Conservation (phyloP, 2,329 filamentous ascomycete genomes). For the Phyllosticta paracitricarpa region DNA sequence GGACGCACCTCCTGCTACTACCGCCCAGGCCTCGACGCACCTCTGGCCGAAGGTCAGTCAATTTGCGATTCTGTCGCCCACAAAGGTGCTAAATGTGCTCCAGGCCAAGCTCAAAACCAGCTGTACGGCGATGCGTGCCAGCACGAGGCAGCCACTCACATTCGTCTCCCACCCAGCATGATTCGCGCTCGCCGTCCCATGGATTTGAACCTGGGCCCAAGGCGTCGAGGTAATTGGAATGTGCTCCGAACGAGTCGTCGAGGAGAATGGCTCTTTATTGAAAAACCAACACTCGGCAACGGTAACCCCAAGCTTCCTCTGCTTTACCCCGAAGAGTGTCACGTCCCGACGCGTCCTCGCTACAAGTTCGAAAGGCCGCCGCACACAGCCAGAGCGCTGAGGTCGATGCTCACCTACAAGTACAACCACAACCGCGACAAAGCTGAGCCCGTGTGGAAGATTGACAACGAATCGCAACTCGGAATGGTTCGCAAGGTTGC, state of each 20-base stretch:
- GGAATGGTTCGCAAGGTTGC: neutral
- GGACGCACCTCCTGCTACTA: too few relatives aligned
- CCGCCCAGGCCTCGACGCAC: too few relatives aligned
- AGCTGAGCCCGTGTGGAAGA: neutral
- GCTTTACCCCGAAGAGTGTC: neutral
- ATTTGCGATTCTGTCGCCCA: neutral
- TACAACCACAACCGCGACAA: neutral
- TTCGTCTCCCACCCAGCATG: too few relatives aligned
- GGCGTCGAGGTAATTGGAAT: too few relatives aligned
- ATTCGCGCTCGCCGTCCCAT: too few relatives aligned
- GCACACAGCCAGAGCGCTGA: neutral
- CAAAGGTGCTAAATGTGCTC: neutral
- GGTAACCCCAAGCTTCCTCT: too few relatives aligned
- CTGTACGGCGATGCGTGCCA: too few relatives aligned
- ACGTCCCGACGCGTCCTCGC: neutral
- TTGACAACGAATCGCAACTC: neutral
- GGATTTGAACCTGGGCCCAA: too few relatives aligned
- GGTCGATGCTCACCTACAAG: neutral
- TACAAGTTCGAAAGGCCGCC: neutral
- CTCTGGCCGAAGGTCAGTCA: neutral
- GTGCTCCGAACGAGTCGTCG: too few relatives aligned
- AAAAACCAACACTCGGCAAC: too few relatives aligned
- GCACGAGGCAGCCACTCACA: too few relatives aligned
- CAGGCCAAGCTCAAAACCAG: neutral
- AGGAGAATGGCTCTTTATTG: too few relatives aligned